phyloP scores from a whole-genome alignment of 2,329 filamentous ascomycete genomes.

The Alternaria sp. region DNA sequence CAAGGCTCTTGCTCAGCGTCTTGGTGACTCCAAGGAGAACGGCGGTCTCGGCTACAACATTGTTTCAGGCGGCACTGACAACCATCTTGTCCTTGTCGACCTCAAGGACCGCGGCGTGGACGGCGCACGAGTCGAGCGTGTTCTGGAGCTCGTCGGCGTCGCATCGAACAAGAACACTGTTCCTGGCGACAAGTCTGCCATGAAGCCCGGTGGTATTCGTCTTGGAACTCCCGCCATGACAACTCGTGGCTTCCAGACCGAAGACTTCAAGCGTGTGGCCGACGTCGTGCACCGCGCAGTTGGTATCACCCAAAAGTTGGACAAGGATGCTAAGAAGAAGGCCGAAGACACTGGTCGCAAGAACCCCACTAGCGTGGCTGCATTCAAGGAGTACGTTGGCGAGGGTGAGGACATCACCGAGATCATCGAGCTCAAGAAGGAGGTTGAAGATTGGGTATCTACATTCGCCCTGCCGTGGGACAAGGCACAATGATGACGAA shows the following conservation, averaged over 20 bases:
- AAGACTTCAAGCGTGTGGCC: constrained; percentile 80
- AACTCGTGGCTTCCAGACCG: constrained; percentile 88
- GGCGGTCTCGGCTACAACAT: constrained; percentile 87
- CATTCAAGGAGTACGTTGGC: constrained; percentile 54
- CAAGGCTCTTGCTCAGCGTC: constrained; percentile 80
- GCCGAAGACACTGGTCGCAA: constrained; percentile 50
- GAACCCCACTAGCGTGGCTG: constrained; percentile 51
- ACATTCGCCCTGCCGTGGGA: constrained; percentile 54
- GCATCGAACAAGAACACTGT: constrained; percentile 99
- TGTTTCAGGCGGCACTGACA: constrained; percentile 94
- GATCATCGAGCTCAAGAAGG: constrained; percentile 52
- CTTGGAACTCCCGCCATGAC: constrained; percentile 99
- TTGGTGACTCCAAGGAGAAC: constrained; percentile 74
- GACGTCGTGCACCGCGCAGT: constrained; percentile 55
- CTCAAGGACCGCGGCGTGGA: constrained; percentile 88
- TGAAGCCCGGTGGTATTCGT: constrained; percentile 93
- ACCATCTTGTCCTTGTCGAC: constrained; percentile 96
- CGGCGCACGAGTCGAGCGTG: constrained; percentile 92
- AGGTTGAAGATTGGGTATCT: constrained; percentile 55
- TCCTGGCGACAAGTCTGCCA: constrained; percentile 94
- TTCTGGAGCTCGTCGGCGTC: constrained; percentile 98
- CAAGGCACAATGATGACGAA: constrained; percentile 34
- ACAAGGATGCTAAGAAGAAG: constrained; percentile 52
- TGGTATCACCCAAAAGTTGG: constrained; percentile 53
- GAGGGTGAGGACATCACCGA: constrained; percentile 54